Conservation (phyloP, 805 yeast species). For the Lipomyces japonicus region DNA sequence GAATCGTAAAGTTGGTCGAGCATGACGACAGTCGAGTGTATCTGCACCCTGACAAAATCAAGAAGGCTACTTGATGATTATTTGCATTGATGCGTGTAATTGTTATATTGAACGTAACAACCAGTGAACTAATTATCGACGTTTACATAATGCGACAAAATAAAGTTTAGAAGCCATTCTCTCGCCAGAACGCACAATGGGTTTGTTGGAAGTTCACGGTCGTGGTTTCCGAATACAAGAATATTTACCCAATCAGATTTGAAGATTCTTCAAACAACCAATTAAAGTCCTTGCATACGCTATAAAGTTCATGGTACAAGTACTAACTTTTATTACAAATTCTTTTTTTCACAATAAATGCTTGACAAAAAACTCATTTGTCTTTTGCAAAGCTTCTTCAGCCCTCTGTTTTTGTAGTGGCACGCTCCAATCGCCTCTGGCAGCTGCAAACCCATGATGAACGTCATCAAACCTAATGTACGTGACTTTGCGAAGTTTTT, state of each 20-base stretch:
- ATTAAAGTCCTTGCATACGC: too few relatives aligned
- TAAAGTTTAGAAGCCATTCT: too few relatives aligned
- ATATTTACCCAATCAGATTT: too few relatives aligned
- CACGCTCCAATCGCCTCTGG: slow-evolving; percentile 25
- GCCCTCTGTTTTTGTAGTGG: slow-evolving; percentile 21
- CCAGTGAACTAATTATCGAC: too few relatives aligned
- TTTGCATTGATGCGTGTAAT: background rate
- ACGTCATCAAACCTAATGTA: slow-evolving; percentile 25
- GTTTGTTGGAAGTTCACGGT: too few relatives aligned
- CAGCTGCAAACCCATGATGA: slow-evolving; percentile 29
- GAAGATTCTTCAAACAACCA: too few relatives aligned
- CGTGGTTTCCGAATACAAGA: too few relatives aligned
- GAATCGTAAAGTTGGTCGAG: slow-evolving; percentile 73
- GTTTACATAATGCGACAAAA: too few relatives aligned
- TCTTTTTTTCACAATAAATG: slow-evolving; percentile 37
- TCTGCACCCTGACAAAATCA: background rate
- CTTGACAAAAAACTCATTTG: slow-evolving; percentile 16
- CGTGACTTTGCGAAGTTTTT: slow-evolving; percentile 7
- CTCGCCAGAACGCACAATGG: too few relatives aligned
- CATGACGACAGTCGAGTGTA: slow-evolving; percentile 45
- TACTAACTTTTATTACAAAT: too few relatives aligned
- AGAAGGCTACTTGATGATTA: background rate
- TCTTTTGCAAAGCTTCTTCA: slow-evolving; percentile 21
- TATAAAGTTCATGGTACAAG: too few relatives aligned
- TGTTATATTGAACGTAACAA: background rate